Base-by-base conservation (phyloP, 805 yeast species). In the Candida mattraensis region DNA sequence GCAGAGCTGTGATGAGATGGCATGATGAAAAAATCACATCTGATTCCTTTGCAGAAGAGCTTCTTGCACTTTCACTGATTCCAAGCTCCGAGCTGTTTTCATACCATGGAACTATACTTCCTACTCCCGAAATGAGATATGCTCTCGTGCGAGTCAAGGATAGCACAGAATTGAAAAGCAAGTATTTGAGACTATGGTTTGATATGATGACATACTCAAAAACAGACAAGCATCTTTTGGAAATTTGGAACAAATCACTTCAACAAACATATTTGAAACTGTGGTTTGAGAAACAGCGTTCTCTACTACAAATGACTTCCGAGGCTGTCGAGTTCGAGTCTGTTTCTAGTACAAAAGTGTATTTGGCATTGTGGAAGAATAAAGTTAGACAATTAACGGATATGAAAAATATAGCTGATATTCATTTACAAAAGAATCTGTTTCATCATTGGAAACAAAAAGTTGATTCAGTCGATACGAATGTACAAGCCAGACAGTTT, bases 51-150 rank as follows among this genome's bases (percentile, higher is more conserved):
- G 36, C 46, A 6, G 27, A 41, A 3, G 51, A 49, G 8, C 33
- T 60, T 3, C 37, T 44, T 21, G 44, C 48, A 10, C 30, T 55
- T n/a, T 51, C 58, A 1, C 27, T 53, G 16, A 41, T 55, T n/a
- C 60, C 60, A 4, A 53, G 53, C 16, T 48, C 58, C 1, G 49
- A 46, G 31, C 46, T 48, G 1, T 47, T 48, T 20, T 5, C 25
- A 0, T 47, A 36, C 17, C 41, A 41, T 9, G 51, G 49, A 3
- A 27, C 29, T 2, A 14, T 24, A 2, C 28, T 50, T 2, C 61
- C 63, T 0, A 47, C 54, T 2, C 37, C 48, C 3, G 47, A 47
- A 18, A 55, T 57, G 60, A 42, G 62, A 14, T 47, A 42, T 39
- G 58, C 61, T 5, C 21, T 57, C 15, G 43, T 46, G 15, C n/a